A percentile compares a stretch with the other conserved stretches of the same genome.
phyloP scores from a whole-genome alignment of 2,329 filamentous ascomycete species.

The Malbranchea cinnamomea region DNA sequence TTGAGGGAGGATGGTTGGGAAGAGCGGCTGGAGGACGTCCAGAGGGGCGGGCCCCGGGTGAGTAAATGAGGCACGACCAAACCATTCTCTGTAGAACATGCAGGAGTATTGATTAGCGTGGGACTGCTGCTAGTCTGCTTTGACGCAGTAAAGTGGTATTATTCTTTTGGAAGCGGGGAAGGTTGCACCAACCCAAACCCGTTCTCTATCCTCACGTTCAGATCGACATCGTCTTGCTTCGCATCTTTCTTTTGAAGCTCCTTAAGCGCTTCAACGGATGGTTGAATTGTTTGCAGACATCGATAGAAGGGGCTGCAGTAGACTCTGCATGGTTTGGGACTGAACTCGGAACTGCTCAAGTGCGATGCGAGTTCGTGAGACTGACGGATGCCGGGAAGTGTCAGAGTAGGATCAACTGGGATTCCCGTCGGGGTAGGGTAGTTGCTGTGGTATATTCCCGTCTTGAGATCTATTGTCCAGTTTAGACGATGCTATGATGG shows the following conservation, averaged over 20 bases:
- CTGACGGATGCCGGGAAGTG: conserved; percentile 74
- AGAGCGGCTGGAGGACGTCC: conserved; percentile 47
- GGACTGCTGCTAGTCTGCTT: background rate
- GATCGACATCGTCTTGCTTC: conserved; percentile 17
- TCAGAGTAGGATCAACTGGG: conserved; percentile 72
- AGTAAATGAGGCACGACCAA: conserved; percentile 61
- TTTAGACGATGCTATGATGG: conserved; percentile 63
- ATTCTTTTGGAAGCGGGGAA: background rate
- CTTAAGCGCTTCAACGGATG: conserved; percentile 35
- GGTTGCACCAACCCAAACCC: conserved; percentile 33
- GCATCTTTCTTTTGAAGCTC: conserved; percentile 19
- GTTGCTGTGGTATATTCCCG: conserved; percentile 59
- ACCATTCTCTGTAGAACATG: conserved; percentile 57
- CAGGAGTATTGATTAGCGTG: background rate
- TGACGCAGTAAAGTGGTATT: background rate
- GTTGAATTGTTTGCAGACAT: conserved; percentile 69
- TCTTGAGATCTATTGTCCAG: conserved; percentile 70
- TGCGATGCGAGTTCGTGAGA: conserved; percentile 54
- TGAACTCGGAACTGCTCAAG: conserved; percentile 16
- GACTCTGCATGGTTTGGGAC: conserved; percentile 35
- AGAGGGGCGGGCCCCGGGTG: conserved; percentile 65
- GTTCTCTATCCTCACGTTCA: conserved; percentile 35
- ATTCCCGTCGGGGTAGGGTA: conserved; percentile 77
- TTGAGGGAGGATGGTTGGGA: conserved; percentile 36
- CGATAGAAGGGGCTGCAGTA: conserved; percentile 81